Evolutionary conservation across 2,329 filamentous ascomycete genomes (phyloP).

Genomic region (Aspergillus pseudotamarii): DNA sequence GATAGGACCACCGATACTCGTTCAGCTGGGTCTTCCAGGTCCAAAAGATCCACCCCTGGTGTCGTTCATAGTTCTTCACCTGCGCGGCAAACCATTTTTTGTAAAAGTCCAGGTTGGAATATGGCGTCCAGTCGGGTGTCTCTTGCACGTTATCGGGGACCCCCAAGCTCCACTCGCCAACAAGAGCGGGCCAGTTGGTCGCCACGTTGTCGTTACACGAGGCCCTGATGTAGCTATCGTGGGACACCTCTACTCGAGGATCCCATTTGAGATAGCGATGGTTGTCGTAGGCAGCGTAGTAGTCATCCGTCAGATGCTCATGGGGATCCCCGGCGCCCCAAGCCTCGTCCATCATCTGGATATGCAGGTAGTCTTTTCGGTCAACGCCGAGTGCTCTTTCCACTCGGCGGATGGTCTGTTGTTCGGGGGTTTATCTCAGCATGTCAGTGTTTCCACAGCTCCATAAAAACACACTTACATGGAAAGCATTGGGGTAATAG

Average conservation of each 20-base stretch:
- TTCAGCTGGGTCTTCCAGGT: slow-evolving; percentile 58
- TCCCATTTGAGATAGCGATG: slow-evolving; percentile 63
- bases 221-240: slow-evolving; percentile 54
- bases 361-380: slow-evolving; percentile 52
- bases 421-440: background rate
- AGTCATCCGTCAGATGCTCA: slow-evolving; percentile 46
- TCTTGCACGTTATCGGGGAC: slow-evolving; percentile 54
- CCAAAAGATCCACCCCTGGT: slow-evolving; percentile 62
- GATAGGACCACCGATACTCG: slow-evolving; percentile 37
- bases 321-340: slow-evolving; percentile 62
- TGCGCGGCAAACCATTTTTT: slow-evolving; percentile 61
- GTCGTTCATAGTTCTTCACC: slow-evolving; percentile 57
- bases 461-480: slow-evolving; percentile 24
- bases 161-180: slow-evolving; percentile 63
- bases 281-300: slow-evolving; percentile 58
- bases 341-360: slow-evolving; percentile 56
- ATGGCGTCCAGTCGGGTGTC: slow-evolving; percentile 48
- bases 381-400: slow-evolving; percentile 51
- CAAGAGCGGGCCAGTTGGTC: slow-evolving; percentile 51
- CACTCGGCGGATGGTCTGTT: slow-evolving; percentile 50
- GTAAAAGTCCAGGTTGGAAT: slow-evolving; percentile 56
- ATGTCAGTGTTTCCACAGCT: background rate
- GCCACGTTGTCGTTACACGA: slow-evolving; percentile 54
- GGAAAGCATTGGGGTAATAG: slow-evolving; percentile 55
- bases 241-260: slow-evolving; percentile 43